Conservation (phyloP, 331 rosid genomes). For the Pyracantha coccinea region DNA sequence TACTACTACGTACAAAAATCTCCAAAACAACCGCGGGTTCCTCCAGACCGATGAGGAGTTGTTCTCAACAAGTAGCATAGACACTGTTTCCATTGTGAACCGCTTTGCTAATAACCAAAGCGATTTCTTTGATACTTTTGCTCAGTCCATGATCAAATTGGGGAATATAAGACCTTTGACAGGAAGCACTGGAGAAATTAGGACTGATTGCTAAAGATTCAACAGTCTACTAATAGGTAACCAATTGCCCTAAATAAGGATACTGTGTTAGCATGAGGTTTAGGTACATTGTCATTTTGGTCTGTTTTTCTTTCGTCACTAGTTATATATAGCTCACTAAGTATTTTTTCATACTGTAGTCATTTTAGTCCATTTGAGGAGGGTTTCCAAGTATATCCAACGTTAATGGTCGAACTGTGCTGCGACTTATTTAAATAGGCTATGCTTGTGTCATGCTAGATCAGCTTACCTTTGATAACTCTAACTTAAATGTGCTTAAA, state of each 20-base stretch:
- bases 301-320: neutral
- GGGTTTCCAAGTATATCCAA: too few relatives aligned
- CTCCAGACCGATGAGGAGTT: slow-evolving; percentile 24
- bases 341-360: too few relatives aligned
- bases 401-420: too few relatives aligned
- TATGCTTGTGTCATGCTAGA: too few relatives aligned
- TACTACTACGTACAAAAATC: slow-evolving; percentile 29
- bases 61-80: slow-evolving; percentile 16
- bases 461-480: too few relatives aligned
- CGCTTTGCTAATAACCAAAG: slow-evolving; percentile 3
- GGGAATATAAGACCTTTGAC: slow-evolving; percentile 23
- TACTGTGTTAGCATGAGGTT: neutral
- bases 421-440: too few relatives aligned
- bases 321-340: too few relatives aligned
- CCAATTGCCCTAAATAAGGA: neutral
- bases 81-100: slow-evolving; percentile 17
- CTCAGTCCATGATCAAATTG: slow-evolving; percentile 28
- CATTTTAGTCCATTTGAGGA: too few relatives aligned
- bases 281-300: neutral
- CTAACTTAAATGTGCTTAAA: too few relatives aligned
- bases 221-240: neutral
- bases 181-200: slow-evolving; percentile 18
- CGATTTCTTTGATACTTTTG: slow-evolving; percentile 21
- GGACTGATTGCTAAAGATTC: slow-evolving; percentile 13
- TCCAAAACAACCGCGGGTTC: slow-evolving; percentile 17